Base-by-base conservation (phyloP, 2,329 filamentous ascomycete genomes). In the Graphium sp. region DNA sequence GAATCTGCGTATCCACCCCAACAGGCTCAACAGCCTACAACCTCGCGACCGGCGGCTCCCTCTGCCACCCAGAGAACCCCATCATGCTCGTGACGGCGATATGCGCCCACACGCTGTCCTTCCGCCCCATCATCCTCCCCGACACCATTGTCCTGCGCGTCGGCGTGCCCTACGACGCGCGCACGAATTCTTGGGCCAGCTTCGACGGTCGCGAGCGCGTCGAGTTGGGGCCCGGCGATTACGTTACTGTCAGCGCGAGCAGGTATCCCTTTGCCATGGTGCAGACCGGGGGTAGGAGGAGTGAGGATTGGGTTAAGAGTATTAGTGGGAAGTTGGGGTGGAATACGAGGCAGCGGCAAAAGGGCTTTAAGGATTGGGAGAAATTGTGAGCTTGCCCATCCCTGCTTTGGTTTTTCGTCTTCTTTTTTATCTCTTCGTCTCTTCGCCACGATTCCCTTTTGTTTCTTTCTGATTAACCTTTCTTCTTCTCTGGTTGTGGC, bases 11-110 rank as follows among this genome's bases (percentile, higher is more conserved):
- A 15, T 84, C 87, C 2, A 95, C 87, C 5, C 89, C 87, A 0
- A 95, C 89, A 0, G 89, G 87, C 10, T 89, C 80, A 5, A 95
- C 87, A 10, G 87, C 87, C 12, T 95, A 95, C 55, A 94, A 93
- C 45, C 74, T 95, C 13, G 87, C 85, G 0, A 85, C 87, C 0
- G 89, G 89, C n/a, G 87, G 87, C 13, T 92, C 83, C 4, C 66
- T 95, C 15, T 94, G 84, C 44, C 87, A 95, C 47, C 87, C 87
- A 0, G 89, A 95, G 41, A 95, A 94, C 47, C 89, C 87, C 0
- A 85, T 94, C 26, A 93, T 95, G 52, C 71, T 95, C 2, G 72
- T 95, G 5, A 93, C 85, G 1, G 79, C 87, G 28, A 93, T 95
- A 32, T 94, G 85, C 47, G 82, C 89, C 2, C 87, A 95, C 51